Evolutionary conservation across 306 rosid genomes (phyloP).

Genomic region (Adenanthera pavonina): DNA sequence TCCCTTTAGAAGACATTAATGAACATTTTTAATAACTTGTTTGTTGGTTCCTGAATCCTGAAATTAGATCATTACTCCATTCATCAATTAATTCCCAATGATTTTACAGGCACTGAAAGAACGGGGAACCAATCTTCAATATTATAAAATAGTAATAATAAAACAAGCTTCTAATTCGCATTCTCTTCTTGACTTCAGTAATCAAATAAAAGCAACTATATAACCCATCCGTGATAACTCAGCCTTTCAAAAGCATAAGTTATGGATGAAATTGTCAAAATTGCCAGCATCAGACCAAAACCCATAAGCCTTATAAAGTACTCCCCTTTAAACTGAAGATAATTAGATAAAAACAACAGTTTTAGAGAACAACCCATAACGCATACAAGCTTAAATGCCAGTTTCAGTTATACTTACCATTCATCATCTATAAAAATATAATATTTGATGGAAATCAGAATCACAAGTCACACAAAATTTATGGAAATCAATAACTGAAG

Average conservation of each 20-base stretch:
- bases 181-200: constrained; percentile 24
- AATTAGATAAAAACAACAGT: constrained; percentile 5
- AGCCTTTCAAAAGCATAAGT: constrained; percentile 30
- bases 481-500: constrained; percentile 32
- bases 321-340: constrained; percentile 28
- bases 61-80: constrained; percentile 32
- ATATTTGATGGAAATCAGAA: constrained; percentile 19
- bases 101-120: constrained; percentile 19
- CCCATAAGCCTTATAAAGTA: constrained; percentile 32
- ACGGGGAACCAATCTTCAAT: constrained; percentile 33
- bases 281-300: constrained; percentile 33
- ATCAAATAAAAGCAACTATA: constrained; percentile 38
- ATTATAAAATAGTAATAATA: not conserved
- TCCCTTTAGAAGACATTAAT: constrained; percentile 6
- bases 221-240: not conserved
- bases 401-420: constrained; percentile 23
- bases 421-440: not conserved
- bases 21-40: not conserved
- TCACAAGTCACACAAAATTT: not conserved
- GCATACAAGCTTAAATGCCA: constrained; percentile 11
- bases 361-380: constrained; percentile 29
- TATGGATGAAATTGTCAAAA: constrained; percentile 37
- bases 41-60: constrained; percentile 12
- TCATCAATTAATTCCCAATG: constrained; percentile 38
- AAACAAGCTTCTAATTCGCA: constrained; percentile 21